Evolutionary conservation across 352 stramenopile species (phyloP), one percentile per base, ranked within the genome.

Genomic region (Lagenidium sp.): DNA sequence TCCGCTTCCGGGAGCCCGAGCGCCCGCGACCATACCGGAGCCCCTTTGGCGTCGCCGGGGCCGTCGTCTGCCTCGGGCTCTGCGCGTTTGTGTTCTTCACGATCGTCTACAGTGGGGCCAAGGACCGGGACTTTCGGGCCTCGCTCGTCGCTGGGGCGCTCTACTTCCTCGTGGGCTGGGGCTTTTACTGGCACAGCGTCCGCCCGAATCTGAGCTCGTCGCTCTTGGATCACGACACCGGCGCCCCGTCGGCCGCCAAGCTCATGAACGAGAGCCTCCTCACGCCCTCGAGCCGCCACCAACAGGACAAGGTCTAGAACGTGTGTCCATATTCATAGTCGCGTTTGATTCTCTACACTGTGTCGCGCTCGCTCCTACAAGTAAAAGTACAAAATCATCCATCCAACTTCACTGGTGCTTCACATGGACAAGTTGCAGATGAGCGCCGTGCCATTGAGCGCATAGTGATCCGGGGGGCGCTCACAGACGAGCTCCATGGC

Each of bases 381-480:
- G n/a, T n/a, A n/a, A n/a, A n/a, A n/a, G n/a, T n/a, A n/a, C n/a
- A n/a, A n/a, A n/a, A n/a, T n/a, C n/a, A n/a, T n/a, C n/a, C n/a
- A n/a, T n/a, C n/a, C n/a, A n/a, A n/a, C n/a, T n/a, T n/a, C n/a
- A n/a, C n/a, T n/a, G n/a, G n/a, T n/a, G n/a, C n/a, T n/a, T n/a
- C n/a, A n/a, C n/a, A 32, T 32, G 8, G 28, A 34, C 39, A 91
- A 57, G 47, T 85, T 95, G 52, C 79, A 94, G 12, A 97, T 63
- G 12, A 90, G 57, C 6, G 90, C 90, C 0, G 94, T 83, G 39
- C 90, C 90, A 41, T 95, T 91, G 12, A 96, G 68, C 6, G 96
- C 67, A 70, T 95, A 97, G 45, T 87, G 68, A 38, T 93, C 65
- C 0, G 86, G 54, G 1, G 68, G 45, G 4, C 69, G 57, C 25